Conservation (phyloP, 805 yeast species). For the Ogataea neopini region DNA sequence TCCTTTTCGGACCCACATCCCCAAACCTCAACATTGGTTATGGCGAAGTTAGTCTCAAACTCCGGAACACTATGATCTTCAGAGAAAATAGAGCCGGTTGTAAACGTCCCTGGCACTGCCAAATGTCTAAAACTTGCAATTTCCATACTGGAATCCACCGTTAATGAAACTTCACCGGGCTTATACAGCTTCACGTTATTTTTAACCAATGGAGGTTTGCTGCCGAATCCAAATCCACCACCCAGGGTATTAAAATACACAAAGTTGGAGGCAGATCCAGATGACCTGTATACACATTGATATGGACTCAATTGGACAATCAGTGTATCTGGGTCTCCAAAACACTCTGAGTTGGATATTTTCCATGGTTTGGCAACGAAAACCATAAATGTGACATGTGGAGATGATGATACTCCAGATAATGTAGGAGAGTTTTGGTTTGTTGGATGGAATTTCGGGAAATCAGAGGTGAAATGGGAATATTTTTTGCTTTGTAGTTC, state of each 20-base stretch:
- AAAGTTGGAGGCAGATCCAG: constrained; percentile 28
- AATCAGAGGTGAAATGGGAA: constrained; percentile 50
- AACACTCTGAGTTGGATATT: constrained; percentile 64
- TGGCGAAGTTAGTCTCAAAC: constrained; percentile 69
- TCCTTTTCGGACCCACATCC: constrained; percentile 85
- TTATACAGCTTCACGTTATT: constrained; percentile 43
- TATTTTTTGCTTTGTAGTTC: constrained; percentile 47
- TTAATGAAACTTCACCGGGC: constrained; percentile 79
- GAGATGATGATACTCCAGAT: background rate
- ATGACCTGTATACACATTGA: constrained; percentile 50
- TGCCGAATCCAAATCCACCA: constrained; percentile 84
- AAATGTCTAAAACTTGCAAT: constrained; percentile 76
- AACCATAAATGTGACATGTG: constrained; percentile 53
- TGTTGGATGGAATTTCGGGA: constrained; percentile 40
- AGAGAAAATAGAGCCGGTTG: constrained; percentile 36
- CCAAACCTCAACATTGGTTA: constrained; percentile 85
- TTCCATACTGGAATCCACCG: constrained; percentile 77
- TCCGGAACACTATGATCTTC: constrained; percentile 33
- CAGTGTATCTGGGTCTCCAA: constrained; percentile 62
- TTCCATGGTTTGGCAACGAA: constrained; percentile 76
- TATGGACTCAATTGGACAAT: constrained; percentile 70
- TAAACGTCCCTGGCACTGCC: constrained; percentile 53
- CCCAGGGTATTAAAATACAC: constrained; percentile 73
- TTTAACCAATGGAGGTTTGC: constrained; percentile 60
- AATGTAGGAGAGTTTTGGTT: constrained; percentile 11